These are phyloP conservation scores for Sporothrix pseudoabietina DNA, from an alignment of 2,329 filamentous ascomycete genomes.

Conservation along the genomic window DNA sequence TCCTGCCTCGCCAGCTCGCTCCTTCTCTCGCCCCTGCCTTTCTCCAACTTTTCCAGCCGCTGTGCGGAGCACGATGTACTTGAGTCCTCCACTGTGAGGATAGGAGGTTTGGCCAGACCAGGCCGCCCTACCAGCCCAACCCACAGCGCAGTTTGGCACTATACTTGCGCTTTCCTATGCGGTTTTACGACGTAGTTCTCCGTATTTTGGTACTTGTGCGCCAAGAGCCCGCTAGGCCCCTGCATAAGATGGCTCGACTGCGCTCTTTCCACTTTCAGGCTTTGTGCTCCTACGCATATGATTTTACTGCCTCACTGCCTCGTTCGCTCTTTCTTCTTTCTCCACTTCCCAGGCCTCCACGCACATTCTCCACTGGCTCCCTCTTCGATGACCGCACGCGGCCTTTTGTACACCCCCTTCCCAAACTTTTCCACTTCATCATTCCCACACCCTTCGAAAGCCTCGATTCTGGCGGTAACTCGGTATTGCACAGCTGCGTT, in stretches of 20 bases:
- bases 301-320: slow-evolving; percentile 1
- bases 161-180: no score
- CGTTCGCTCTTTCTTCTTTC: slow-evolving; percentile 1
- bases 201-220: no score
- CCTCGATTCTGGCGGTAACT: slow-evolving; percentile 7
- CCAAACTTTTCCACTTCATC: neutral
- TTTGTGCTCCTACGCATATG: neutral
- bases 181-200: no score
- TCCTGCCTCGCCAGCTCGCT: neutral
- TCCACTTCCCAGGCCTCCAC: slow-evolving; percentile 17
- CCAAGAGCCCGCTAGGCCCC: neutral
- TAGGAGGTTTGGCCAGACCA: slow-evolving; percentile 7
- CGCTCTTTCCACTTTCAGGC: neutral
- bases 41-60: slow-evolving; percentile 5
- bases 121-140: neutral
- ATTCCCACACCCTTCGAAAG: neutral
- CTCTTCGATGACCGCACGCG: neutral
- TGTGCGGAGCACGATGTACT: neutral
- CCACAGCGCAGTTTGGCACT: neutral
- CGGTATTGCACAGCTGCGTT: slow-evolving; percentile 4
- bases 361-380: slow-evolving; percentile 1
- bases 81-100: neutral
- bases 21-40: neutral
- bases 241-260: neutral
- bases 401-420: neutral